A percentile compares a stretch with the other conserved stretches of the same genome.
Conservation (phyloP, 306 rosid species). For the Gastrolobium bilobum region DNA sequence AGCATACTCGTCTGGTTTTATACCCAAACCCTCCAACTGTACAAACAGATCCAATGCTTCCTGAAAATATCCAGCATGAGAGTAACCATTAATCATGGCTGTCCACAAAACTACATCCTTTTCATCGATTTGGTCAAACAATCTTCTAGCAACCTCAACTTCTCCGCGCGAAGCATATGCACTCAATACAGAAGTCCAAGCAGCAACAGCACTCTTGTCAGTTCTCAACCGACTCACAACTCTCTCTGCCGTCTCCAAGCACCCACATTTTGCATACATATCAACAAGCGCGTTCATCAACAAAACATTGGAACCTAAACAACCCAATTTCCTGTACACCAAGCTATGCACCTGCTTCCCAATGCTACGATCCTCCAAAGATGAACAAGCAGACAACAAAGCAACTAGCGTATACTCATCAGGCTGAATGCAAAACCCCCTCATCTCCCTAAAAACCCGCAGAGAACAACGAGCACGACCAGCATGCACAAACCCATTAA, state of each 20-base stretch:
- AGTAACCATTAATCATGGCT: conserved; percentile 58
- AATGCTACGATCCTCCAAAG: conserved; percentile 34
- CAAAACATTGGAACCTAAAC: conserved; percentile 31
- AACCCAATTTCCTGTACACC: conserved; percentile 44
- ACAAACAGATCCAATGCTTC: conserved; percentile 60
- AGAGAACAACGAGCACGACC: conserved; percentile 41
- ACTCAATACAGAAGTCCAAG: conserved; percentile 59
- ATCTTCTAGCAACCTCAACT: conserved; percentile 54
- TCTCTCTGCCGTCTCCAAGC: conserved; percentile 51
- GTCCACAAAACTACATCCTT: conserved; percentile 59
- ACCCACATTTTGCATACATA: conserved; percentile 62
- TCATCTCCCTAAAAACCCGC: conserved; percentile 49
- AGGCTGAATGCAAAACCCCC: conserved; percentile 27
- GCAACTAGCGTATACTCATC: conserved; percentile 60
- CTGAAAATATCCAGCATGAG: conserved; percentile 48
- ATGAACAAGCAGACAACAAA: conserved; percentile 54
- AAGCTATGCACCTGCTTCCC: conserved; percentile 62
- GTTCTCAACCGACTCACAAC: conserved; percentile 35
- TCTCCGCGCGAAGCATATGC: conserved; percentile 54
- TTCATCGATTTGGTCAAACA: conserved; percentile 52
- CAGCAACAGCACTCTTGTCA: conserved; percentile 42
- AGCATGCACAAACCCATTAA: conserved; percentile 52
- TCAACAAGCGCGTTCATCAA: conserved; percentile 56
- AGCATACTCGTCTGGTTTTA: conserved; percentile 50
- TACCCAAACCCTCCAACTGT: conserved; percentile 51